These are phyloP conservation scores for grape (Vitis vinifera) DNA, from an alignment of 164 flowering plant species.

Conservation along the genomic window ASM3070453v1 NC_081814.1:4864001-4864500, in stretches of 20 bases:
- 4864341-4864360: no score
- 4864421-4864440: no score
- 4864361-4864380: no score
- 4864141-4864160: conserved; percentile 85
- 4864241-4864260: neutral
- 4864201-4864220: conserved; percentile 46
- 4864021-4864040: neutral
- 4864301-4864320: no score
- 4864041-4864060: neutral
- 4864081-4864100: conserved; percentile 87
- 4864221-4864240: conserved; percentile 40
- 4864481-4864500: no score
- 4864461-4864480: no score
- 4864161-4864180: conserved; percentile 68
- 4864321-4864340: no score
- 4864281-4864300: neutral
- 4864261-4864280: neutral
- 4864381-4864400: no score
- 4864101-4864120: conserved; percentile 93
- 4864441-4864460: no score
- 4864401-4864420: no score
- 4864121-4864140: conserved; percentile 78
- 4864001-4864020: neutral
- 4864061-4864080: conserved; percentile 87
- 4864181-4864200: conserved; percentile 65